Evolutionary conservation across 352 stramenopile genomes (phyloP).

Genomic region (Globisporangium carolinianum): DNA sequence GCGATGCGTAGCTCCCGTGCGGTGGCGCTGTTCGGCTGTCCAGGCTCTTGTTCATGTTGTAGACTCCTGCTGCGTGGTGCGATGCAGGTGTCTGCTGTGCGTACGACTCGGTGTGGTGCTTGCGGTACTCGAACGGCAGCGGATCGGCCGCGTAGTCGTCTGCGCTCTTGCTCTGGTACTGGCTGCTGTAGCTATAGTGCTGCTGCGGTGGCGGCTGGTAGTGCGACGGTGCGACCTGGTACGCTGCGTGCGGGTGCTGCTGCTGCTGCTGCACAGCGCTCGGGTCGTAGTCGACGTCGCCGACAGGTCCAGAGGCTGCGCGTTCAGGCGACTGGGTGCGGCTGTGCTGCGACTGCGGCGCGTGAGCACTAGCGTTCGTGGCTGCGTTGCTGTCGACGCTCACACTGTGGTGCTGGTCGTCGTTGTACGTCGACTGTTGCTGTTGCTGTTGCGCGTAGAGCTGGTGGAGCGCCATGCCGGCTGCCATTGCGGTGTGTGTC

Average conservation of each 20-base stretch:
- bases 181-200: constrained; percentile 9
- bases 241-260: constrained; percentile 10
- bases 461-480: constrained; percentile 71
- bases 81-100: not conserved
- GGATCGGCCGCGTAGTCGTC: constrained; percentile 76
- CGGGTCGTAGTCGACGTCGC: constrained; percentile 6
- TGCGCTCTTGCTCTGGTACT: constrained; percentile 14
- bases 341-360: not conserved
- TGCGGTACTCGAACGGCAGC: constrained; percentile 75
- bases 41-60: constrained; percentile 6
- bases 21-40: constrained; percentile 3
- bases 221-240: constrained; percentile 21
- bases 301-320: not conserved
- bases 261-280: constrained; percentile 8
- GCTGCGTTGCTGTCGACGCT: not conserved
- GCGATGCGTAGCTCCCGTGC: constrained; percentile 13
- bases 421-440: constrained; percentile 21
- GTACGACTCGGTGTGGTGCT: constrained; percentile 31
- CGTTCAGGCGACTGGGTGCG: constrained; percentile 2
- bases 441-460: constrained; percentile 34
- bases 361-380: not conserved
- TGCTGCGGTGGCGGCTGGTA: constrained; percentile 14
- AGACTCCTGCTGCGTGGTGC: not conserved
- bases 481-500: constrained; percentile 25
- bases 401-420: constrained; percentile 7